Base-by-base conservation (phyloP, 768 basidiomycete genomes). In the Suillus subaureus region DNA sequence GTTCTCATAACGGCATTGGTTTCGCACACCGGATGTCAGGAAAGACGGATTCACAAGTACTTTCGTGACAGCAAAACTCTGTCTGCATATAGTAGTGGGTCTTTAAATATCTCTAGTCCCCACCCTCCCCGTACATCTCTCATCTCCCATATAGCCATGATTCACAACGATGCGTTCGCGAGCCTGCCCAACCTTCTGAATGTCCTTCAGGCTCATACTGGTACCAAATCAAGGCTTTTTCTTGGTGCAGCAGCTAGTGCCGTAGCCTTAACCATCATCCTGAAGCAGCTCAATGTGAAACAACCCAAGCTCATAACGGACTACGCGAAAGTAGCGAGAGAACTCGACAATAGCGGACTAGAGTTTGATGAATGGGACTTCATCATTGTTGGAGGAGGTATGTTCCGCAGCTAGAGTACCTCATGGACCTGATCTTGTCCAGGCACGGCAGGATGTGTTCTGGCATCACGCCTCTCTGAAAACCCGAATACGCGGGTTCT, bases 341-440 rank as follows among this genome's bases (percentile, higher is more conserved):
- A 47, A 23, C 35, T 66, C 6, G 61, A 64, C 15, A 13, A 51
- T 2, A 31, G 58, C 7, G 60, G 33, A 2, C 55, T 26, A 9
- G 61, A 64, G 15, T 66, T 67, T 42, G 70, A 77, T 13, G 78
- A 82, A 61, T 85, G 79, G 65, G 85, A 88, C 70, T 77, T 85
- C 60, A 77, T 88, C 57, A 76, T 87, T 64, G 78, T 86, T 52
- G 86, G 86, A 4, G 87, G 87, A 79, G 86, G 86, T 84, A 61
- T 63, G 8, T 26, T 39, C 31, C 21, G 16, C 8, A 11, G 39
- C 18, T 26, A 28, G 23, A 40, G 15, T 11, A 11, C 39, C 16
- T 58, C 16, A 33, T 5, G 39, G 39, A 15, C 6, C 6, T 15
- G 13, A 39, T 26, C 26, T 21, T 13, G 49, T 18, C 1, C 43